phyloP scores from a whole-genome alignment of 305 asterid species.

The Solanum hybrid region DNA sequence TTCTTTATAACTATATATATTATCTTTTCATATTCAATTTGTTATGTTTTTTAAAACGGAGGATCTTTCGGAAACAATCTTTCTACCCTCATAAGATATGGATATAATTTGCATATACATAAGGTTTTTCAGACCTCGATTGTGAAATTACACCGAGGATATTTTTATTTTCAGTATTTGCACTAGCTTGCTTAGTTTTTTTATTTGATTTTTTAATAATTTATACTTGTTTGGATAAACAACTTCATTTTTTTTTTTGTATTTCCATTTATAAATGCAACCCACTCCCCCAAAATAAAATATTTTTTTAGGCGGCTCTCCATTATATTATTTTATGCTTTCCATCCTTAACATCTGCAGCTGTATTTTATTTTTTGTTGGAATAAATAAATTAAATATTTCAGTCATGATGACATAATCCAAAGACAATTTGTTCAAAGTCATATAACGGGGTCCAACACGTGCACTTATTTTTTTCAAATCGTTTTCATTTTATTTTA shows the following conservation, averaged over 20 bases:
- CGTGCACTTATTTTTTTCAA: background rate
- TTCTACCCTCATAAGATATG: background rate
- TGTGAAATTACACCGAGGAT: background rate
- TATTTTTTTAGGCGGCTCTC: background rate
- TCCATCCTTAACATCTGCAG: background rate
- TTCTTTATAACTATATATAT: background rate
- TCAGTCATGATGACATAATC: background rate
- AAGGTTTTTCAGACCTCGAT: fast-evolving
- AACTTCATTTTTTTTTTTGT: background rate
- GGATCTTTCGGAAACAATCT: fast-evolving
- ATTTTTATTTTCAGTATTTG: background rate
- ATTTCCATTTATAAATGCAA: background rate
- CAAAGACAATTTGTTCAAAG: background rate
- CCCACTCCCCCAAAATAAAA: background rate
- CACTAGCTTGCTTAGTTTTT: background rate
- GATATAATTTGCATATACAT: background rate
- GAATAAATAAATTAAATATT: background rate
- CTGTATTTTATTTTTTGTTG: background rate
- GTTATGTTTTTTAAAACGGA: background rate
- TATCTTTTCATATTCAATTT: background rate
- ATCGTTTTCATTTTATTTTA: background rate
- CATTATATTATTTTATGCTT: background rate
- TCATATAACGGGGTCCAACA: background rate
- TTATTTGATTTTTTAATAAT: background rate
- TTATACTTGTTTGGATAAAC: background rate